phyloP scores from a whole-genome alignment of 2,329 filamentous ascomycete genomes.

The Aureobasidium musti region DNA sequence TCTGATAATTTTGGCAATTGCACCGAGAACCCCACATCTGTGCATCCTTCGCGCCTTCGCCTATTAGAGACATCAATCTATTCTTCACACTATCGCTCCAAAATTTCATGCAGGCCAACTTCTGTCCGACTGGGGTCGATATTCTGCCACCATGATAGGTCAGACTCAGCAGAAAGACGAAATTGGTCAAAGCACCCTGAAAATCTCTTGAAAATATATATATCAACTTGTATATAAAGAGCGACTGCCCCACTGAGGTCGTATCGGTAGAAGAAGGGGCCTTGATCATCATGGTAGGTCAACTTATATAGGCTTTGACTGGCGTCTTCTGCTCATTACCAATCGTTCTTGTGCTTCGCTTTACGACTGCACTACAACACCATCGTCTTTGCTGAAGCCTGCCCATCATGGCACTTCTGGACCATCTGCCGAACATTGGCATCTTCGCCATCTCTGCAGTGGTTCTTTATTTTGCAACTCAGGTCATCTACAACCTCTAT shows the following conservation, averaged over 20 bases:
- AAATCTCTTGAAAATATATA: not conserved
- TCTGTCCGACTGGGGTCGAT: not conserved
- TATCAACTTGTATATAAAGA: not conserved
- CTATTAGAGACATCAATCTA: slow-evolving; percentile 15
- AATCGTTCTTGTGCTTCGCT: not conserved
- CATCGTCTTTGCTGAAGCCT: not conserved
- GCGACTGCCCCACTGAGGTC: not conserved
- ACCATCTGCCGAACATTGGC: not conserved
- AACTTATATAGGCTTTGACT: slow-evolving; percentile 2
- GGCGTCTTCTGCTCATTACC: not conserved
- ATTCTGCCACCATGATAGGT: slow-evolving; percentile 4
- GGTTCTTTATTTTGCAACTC: slow-evolving; percentile 13
- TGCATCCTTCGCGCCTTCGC: slow-evolving; percentile 22
- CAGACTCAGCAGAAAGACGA: not conserved
- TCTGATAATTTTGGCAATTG: not conserved
- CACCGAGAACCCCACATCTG: not conserved
- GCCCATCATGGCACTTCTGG: slow-evolving; percentile 8
- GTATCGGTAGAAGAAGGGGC: not conserved
- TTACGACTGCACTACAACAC: not conserved
- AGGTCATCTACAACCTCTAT: slow-evolving; percentile 20
- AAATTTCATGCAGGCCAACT: not conserved
- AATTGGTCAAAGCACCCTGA: not conserved
- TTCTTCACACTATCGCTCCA: slow-evolving; percentile 5
- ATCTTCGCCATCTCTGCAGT: not conserved
- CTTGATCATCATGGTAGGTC: not conserved